Conservation (phyloP, 1,139 yeast genomes). For the Geotrichum aggregatum region DNA sequence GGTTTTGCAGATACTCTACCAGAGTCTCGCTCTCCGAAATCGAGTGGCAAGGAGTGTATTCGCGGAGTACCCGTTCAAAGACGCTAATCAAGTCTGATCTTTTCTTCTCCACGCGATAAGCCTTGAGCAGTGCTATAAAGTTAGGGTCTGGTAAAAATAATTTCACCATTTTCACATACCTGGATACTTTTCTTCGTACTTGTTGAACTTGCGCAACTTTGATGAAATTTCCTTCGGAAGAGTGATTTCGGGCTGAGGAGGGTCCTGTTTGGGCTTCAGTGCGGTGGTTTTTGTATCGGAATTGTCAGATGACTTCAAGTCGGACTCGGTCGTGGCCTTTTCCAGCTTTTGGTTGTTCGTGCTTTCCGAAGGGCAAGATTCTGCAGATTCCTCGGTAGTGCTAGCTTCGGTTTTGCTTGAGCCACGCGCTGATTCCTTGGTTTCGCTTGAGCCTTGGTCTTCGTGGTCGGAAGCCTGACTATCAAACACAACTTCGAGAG, state of each 20-base stretch:
- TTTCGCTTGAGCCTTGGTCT: neutral
- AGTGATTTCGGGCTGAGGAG: constrained; percentile 23
- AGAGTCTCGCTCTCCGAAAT: constrained; percentile 67
- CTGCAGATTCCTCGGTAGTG: neutral
- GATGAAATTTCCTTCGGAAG: constrained; percentile 55
- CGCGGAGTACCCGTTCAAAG: constrained; percentile 70
- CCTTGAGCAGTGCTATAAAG: constrained; percentile 52
- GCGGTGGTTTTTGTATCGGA: neutral
- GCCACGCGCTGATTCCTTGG: neutral
- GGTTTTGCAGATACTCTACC: constrained; percentile 63
- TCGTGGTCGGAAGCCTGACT: neutral
- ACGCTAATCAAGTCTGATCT: constrained; percentile 57
- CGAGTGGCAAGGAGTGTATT: constrained; percentile 74
- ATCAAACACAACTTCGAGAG: constrained; percentile 15
- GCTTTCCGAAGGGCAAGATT: too few relatives aligned
- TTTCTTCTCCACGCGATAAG: constrained; percentile 75
- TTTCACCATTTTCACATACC: constrained; percentile 13
- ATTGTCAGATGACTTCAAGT: too few relatives aligned
- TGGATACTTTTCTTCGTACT: constrained; percentile 89
- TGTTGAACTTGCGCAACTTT: constrained; percentile 70
- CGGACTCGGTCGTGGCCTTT: neutral
- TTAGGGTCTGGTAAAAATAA: neutral
- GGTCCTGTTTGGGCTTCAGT: neutral
- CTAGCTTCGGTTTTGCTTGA: neutral
- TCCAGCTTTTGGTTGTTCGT: neutral